Evolutionary conservation across 2,329 filamentous ascomycete genomes (phyloP), one percentile per base, ranked within the genome.

Genomic region (Neonectria sp.): DNA sequence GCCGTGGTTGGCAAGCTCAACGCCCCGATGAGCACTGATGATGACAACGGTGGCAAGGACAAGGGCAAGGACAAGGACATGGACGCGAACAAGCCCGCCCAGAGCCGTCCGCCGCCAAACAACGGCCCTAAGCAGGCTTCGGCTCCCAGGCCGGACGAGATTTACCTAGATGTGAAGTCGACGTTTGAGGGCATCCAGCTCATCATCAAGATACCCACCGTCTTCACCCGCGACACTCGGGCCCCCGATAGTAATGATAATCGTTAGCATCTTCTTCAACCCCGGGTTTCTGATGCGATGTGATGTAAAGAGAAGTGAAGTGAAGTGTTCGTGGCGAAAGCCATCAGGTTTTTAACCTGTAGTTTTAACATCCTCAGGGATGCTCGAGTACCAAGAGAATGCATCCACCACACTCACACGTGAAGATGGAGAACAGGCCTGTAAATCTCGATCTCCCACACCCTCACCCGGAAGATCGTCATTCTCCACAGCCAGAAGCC

Each of bases 1-100:
- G 85, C 88, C 65, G 68, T 88, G 33, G 84, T 93, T 68, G 92
- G 88, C 60, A 92, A 89, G 78, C 84, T 94, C 81, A 88, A 68
- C 84, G 80, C 82, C 85, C 70, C 68, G 9, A 62, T 69, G 4
- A 27, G 21, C 37, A 35, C 33, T 15, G 40, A 51, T 17, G 40
- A 9, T 15, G 35, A 40, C 21, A 55, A 40, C 45, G n/a, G 35
- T 8, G 46, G 33, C 11, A 25, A 43, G 15, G 55, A 13, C 11
- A 55, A 61, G 37, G 52, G 27, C 60, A 66, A 45, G 33, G 48
- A 33, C 27, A 61, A 55, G 35, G 58, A 49, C 15, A 59, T 45
- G 25, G 60, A 53, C 13, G n/a, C 40, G 31, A 49, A 55, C 40
- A 63, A 52, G 45, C 48, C 58, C 55, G 55, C 51, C 37, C 51